These are phyloP conservation scores for Danielozyma ontarioensis DNA, from an alignment of 805 yeast species.

Conservation along the genomic window DNA sequence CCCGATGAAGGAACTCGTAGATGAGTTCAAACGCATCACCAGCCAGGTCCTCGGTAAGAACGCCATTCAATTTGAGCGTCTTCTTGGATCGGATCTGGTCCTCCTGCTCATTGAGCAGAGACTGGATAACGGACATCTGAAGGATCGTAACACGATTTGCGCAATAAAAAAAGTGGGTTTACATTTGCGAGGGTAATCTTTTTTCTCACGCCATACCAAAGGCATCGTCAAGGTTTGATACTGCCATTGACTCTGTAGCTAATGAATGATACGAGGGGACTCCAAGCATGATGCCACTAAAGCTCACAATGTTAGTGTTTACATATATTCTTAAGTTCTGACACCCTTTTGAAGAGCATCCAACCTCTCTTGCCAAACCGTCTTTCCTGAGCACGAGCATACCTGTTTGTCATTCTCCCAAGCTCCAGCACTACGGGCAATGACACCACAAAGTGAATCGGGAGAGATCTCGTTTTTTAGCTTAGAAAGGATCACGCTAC, in stretches of 20 bases:
- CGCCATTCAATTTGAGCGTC: constrained; percentile 15
- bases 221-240: background rate
- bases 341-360: constrained; percentile 68
- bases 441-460: constrained; percentile 69
- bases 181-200: background rate
- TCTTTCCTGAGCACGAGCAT: constrained; percentile 92
- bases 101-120: constrained; percentile 17
- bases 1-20: constrained; percentile 16
- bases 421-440: constrained; percentile 94
- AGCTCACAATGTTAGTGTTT: background rate
- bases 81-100: constrained; percentile 15
- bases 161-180: background rate
- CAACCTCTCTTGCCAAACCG: constrained; percentile 89
- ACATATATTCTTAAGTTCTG: background rate
- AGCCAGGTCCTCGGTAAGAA: constrained; percentile 5
- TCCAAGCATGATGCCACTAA: background rate
- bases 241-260: background rate
- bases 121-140: constrained; percentile 8
- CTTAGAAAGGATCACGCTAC: constrained; percentile 50
- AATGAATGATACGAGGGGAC: background rate
- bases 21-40: constrained; percentile 17
- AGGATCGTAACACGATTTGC: background rate
- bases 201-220: background rate
- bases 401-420: constrained; percentile 95
- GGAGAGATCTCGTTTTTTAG: constrained; percentile 32